Conservation (phyloP, 2,329 filamentous ascomycete genomes). For the Rhexocercosporidium sp. region DNA sequence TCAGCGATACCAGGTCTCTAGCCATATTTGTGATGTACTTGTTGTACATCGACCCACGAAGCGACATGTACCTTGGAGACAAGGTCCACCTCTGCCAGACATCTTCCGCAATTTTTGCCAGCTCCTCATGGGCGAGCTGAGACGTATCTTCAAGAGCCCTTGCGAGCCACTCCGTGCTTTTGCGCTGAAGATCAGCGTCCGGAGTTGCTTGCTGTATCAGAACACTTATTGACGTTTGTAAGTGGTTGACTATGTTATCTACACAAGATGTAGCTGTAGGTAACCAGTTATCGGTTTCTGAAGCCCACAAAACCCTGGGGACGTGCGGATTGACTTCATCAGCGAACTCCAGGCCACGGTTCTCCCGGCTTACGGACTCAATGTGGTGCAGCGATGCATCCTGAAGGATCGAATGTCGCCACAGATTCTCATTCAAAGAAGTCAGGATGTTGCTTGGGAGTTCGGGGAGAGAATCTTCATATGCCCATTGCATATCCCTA, state of each 20-base stretch:
- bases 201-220: not conserved
- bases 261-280: not conserved
- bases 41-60: not conserved
- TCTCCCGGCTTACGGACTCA: not conserved
- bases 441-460: not conserved
- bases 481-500: not conserved
- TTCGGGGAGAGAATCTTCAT: not conserved
- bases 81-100: not conserved
- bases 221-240: not conserved
- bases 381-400: not conserved
- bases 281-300: not conserved
- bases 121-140: not conserved
- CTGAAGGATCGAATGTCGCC: not conserved
- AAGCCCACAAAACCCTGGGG: not conserved
- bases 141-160: not conserved
- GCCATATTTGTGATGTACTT: not conserved
- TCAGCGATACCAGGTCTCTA: not conserved
- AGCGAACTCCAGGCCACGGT: constrained; percentile 16
- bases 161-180: not conserved
- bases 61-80: not conserved
- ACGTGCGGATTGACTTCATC: constrained; percentile 19
- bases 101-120: not conserved
- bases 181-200: constrained; percentile 4
- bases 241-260: no score
- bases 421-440: not conserved